phyloP scores from a whole-genome alignment of 805 yeast species.

The Nakazawaea ernobii region DNA sequence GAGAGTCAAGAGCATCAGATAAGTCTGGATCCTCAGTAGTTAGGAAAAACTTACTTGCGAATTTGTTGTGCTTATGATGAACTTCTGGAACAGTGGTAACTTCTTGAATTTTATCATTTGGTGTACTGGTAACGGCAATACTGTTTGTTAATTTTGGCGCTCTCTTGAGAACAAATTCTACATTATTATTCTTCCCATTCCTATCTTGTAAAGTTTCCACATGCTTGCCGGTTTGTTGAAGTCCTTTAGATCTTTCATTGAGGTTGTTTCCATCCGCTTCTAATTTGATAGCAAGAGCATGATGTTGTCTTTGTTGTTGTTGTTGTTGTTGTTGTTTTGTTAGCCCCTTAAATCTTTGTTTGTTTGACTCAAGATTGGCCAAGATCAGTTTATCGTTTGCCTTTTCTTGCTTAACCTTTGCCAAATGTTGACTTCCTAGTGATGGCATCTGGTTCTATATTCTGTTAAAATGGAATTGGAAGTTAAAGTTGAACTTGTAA shows the following conservation, averaged over 20 bases:
- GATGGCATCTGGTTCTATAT: too few relatives aligned
- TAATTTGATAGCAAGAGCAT: neutral
- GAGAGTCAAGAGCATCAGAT: neutral
- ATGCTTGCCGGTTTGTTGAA: too few relatives aligned
- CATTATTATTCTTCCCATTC: too few relatives aligned
- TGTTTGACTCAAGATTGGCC: neutral
- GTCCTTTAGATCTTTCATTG: too few relatives aligned
- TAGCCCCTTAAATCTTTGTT: neutral
- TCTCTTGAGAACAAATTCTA: neutral
- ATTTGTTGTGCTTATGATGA: neutral
- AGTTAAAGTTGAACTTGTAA: too few relatives aligned
- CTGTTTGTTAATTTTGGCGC: neutral
- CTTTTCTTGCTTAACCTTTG: neutral
- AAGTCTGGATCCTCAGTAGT: neutral
- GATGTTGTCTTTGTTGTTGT: neutral
- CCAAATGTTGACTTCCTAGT: neutral
- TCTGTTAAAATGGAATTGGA: too few relatives aligned
- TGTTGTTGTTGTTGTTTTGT: neutral
- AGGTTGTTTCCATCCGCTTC: neutral
- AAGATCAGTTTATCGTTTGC: neutral
- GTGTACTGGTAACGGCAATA: conserved; percentile 3
- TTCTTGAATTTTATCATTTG: neutral
- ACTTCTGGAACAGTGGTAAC: neutral
- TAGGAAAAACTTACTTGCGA: neutral
- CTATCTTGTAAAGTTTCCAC: too few relatives aligned